Base-by-base conservation (phyloP, 2,329 filamentous ascomycete species). In the Monilinia fructicola region DNA sequence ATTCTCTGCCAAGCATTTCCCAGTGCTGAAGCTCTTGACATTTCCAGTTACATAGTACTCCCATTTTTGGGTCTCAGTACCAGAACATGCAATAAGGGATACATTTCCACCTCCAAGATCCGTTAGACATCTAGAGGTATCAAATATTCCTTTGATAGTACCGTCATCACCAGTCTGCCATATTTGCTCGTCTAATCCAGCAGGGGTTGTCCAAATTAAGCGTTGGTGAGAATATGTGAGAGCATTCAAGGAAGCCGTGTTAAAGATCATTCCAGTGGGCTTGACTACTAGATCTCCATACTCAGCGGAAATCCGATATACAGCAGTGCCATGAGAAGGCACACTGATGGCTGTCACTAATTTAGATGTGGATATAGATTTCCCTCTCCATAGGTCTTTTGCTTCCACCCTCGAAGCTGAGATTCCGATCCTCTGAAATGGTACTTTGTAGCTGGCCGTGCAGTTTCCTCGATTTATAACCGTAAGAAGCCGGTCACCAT, bases 251-350 rank as follows among this genome's bases (percentile, higher is more conserved):
- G 80, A 81, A 28, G 77, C 78, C 0, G 81, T 82, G 70, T 83
- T 83, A 73, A 84, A 82, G 59, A 84, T 79, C 71, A 81, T 78
- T 5, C 82, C 82, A 0, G 81, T 84, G 0, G 81, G 80, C 42
- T 55, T 69, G 42, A 69, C 54, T 12, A 55, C 61, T 14, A 68
- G 59, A 35, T 60, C 16, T 2, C 53, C 58, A 11, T 76, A 77
- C 12, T 76, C 71, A 26, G 70, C 69, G 7, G 78, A 77, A 44
- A 84, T 73, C 50, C 81, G 77, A 68, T 78, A 79, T 16, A 83
- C 79, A 10, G 71, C 56, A 63, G 73, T 66, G 69, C 76, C 54
- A 68, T 75, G 78, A 75, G 48, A 80, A 67, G 31, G 70, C 72
- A 75, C 80, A 79, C 3, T 73, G 70, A 78, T 78, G 79, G 55